Evolutionary conservation across 768 basidiomycete species (phyloP).

Genomic region (Mycena rosella): DNA sequence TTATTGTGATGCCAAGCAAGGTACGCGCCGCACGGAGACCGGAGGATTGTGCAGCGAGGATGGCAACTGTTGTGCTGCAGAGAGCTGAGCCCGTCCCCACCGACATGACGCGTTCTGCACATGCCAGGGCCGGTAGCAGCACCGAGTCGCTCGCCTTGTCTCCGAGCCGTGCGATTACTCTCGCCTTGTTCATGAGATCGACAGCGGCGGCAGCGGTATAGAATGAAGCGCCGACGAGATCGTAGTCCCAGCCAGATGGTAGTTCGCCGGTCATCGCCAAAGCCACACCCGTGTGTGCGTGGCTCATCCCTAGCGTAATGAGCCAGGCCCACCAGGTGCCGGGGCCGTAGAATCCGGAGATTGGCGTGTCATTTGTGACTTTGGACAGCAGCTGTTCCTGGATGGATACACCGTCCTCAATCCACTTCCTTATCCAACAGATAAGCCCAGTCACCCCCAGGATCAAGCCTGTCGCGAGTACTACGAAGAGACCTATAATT

Average conservation of each 20-base stretch:
- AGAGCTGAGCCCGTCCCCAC: not conserved
- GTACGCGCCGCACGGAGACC: not conserved
- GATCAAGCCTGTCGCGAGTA: too few species aligned
- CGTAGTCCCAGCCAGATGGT: conserved; percentile 1
- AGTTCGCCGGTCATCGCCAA: not conserved
- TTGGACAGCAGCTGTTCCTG: conserved; percentile 1
- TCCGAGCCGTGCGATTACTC: conserved; percentile 6
- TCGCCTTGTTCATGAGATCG: conserved; percentile 5
- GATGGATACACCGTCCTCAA: too few species aligned
- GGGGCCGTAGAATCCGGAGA: conserved; percentile 16
- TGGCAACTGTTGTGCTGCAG: not conserved
- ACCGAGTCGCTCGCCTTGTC: conserved; percentile 5
- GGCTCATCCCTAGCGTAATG: conserved; percentile 23
- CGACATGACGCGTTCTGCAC: conserved; percentile 6
- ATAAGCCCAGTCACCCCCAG: too few species aligned
- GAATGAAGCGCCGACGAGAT: conserved; percentile 5
- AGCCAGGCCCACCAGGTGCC: conserved; percentile 10
- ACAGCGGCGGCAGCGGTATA: conserved; percentile 3
- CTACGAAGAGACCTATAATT: too few species aligned
- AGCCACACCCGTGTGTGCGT: not conserved
- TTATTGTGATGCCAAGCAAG: not conserved
- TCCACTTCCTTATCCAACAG: too few species aligned
- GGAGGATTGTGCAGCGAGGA: not conserved
- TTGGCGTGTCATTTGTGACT: not conserved
- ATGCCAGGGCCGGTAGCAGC: not conserved